Base-by-base conservation (phyloP, 768 basidiomycete genomes). In the Collybia sp. region DNA sequence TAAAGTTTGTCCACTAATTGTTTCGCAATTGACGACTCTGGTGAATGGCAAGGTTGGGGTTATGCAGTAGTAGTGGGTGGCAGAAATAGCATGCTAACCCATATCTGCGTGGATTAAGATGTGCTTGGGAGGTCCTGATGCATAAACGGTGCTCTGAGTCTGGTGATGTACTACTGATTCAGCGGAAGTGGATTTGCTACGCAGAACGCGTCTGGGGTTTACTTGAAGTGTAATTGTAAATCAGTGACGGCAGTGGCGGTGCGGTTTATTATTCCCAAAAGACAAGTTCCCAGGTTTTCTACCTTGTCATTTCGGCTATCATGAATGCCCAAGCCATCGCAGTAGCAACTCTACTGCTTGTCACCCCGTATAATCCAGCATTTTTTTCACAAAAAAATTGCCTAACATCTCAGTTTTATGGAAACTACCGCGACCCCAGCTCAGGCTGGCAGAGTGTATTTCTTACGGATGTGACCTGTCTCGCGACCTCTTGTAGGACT, bases 1-100 rank as follows among this genome's bases (percentile, higher is more conserved):
- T 97, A 96, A 65, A 93, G 86, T 74, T 92, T 92, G 80, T 93
- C 90, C 40, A 89, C 77, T 47, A 93, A 72, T 60, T 89, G 90
- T 62, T 85, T 86, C 36, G 86, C 72, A 41, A 91, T 79, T 49
- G 80, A 76, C 46, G 82, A 70, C 57, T 93, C 89, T 92, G 53
- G 44, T 13, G 2, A 37, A 18, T 19, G 40, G 15, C 13, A 30
- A 34, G n/a, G 25, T 25, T 25, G 25, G 25, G 25, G 25, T 25
- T 25, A 25, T 25, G 25, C n/a, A 44, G 33, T 37, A 25, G 33
- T n/a, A 40, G 30, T 25, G 25, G 25, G 25, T 25, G 8, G 25
- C 25, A 25, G 4, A 25, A 25, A 25, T 25, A 8, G 16, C 50
- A 4, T 54, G 51, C 40, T 40, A 11, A 17, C 25, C 25, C 25